These are phyloP conservation scores for Citrus sp. DNA, from an alignment of 345 rosid species.

Conservation along the genomic window DNA sequence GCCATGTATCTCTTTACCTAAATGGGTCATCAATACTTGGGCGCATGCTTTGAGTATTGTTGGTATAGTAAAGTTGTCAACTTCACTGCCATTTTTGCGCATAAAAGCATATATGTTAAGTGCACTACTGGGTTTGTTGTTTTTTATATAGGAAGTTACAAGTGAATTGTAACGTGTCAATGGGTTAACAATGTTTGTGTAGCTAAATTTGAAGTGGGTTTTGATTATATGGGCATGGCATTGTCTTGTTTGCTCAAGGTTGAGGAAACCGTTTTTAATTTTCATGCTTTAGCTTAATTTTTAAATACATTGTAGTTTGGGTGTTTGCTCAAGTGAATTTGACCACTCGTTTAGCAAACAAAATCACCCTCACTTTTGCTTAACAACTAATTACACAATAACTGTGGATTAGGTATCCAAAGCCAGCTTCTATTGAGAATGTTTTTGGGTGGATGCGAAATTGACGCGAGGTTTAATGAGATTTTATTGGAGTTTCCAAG, in stretches of 20 bases:
- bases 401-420: background rate
- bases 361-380: background rate
- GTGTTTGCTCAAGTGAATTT: background rate
- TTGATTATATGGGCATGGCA: constrained; percentile 31
- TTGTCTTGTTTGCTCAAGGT: constrained; percentile 29
- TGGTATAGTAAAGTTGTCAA: constrained; percentile 38
- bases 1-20: constrained; percentile 51
- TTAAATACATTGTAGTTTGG: background rate
- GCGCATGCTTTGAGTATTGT: constrained; percentile 47
- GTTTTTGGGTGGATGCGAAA: constrained; percentile 5
- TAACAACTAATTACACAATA: no score
- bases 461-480: background rate
- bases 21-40: constrained; percentile 15
- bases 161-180: constrained; percentile 25
- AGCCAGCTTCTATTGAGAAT: no score
- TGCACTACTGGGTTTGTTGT: constrained; percentile 27
- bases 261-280: background rate
- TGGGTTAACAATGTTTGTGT: background rate
- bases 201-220: constrained; percentile 7
- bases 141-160: constrained; percentile 30
- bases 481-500: background rate
- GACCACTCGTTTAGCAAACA: background rate
- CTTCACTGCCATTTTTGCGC: constrained; percentile 25
- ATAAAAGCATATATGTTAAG: constrained; percentile 25
- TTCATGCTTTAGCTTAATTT: background rate